A percentile compares a stretch with the other conserved stretches of the same genome.
phyloP scores from a whole-genome alignment of 768 basidiomycete genomes.

The Amanita pallidorosea region DNA sequence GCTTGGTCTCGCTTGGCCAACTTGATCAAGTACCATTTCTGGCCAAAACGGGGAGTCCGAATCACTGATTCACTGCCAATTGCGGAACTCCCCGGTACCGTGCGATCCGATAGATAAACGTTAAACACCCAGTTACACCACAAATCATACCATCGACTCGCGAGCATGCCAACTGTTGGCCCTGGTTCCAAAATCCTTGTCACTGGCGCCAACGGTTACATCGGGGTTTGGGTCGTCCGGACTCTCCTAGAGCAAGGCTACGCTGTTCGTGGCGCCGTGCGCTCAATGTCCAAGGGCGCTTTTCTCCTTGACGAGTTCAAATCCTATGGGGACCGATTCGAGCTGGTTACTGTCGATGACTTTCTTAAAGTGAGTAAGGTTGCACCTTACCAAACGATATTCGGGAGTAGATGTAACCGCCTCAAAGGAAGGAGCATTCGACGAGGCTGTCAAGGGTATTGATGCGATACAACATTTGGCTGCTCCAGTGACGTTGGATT shows the following conservation, averaged over 20 bases:
- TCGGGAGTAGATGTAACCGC: not conserved
- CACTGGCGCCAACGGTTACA: conserved; percentile 24
- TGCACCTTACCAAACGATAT: too few relatives aligned
- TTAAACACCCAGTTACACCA: too few relatives aligned
- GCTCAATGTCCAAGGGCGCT: conserved; percentile 45
- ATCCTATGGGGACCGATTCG: conserved; percentile 44
- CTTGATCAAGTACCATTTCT: too few relatives aligned
- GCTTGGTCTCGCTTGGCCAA: too few relatives aligned
- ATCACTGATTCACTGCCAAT: too few relatives aligned
- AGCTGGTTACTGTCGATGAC: conserved; percentile 62
- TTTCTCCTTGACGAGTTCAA: conserved; percentile 45
- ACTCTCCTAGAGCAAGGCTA: conserved; percentile 52
- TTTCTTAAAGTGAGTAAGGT: conserved; percentile 27
- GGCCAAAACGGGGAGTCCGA: too few relatives aligned
- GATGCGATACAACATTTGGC: conserved; percentile 65
- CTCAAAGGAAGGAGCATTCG: conserved; percentile 54
- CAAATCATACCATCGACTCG: too few relatives aligned
- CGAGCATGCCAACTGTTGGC: conserved; percentile 22
- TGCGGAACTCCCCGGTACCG: too few relatives aligned
- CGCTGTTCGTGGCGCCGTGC: conserved; percentile 55
- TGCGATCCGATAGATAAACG: too few relatives aligned
- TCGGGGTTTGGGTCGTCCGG: conserved; percentile 48
- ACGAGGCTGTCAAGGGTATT: conserved; percentile 68
- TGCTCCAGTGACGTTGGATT: conserved; percentile 43
- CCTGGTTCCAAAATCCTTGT: conserved; percentile 26